Evolutionary conservation across 352 stramenopile genomes (phyloP).

Genomic region (Pythium graminicola): DNA sequence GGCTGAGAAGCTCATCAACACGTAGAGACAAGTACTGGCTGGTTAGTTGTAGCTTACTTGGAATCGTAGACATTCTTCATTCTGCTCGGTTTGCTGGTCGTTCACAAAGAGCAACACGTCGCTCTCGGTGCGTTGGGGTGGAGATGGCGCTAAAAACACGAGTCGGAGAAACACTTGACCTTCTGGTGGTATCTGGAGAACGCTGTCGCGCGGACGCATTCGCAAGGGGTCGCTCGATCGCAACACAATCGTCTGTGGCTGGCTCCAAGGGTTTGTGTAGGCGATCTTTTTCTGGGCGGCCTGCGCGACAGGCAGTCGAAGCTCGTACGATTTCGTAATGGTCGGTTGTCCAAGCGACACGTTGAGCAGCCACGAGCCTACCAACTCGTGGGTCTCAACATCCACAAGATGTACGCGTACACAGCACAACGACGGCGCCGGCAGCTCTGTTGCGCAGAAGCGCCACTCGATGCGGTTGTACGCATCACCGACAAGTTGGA

Average conservation of each 20-base stretch:
- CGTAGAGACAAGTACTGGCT: conserved; percentile 29
- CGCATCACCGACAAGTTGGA: conserved; percentile 82
- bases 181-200: conserved; percentile 45
- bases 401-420: conserved; percentile 88
- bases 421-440: conserved; percentile 19
- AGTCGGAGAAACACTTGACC: conserved; percentile 53
- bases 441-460: conserved; percentile 57
- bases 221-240: conserved; percentile 68
- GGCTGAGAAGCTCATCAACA: conserved; percentile 96
- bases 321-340: conserved; percentile 91
- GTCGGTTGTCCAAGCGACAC: conserved; percentile 62
- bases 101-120: conserved; percentile 92
- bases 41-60: conserved; percentile 57
- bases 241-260: conserved; percentile 74
- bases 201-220: conserved; percentile 62
- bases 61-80: conserved; percentile 91
- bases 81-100: conserved; percentile 84
- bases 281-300: conserved; percentile 89
- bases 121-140: not conserved
- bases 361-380: conserved; percentile 85
- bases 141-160: conserved; percentile 24
- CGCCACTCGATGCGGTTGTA: conserved; percentile 88
- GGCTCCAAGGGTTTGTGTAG: conserved; percentile 91
- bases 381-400: conserved; percentile 82
- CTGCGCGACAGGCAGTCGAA: conserved; percentile 52